Evolutionary conservation across 2,329 filamentous ascomycete genomes (phyloP).

Genomic region (Ambrosiella beaveri): DNA sequence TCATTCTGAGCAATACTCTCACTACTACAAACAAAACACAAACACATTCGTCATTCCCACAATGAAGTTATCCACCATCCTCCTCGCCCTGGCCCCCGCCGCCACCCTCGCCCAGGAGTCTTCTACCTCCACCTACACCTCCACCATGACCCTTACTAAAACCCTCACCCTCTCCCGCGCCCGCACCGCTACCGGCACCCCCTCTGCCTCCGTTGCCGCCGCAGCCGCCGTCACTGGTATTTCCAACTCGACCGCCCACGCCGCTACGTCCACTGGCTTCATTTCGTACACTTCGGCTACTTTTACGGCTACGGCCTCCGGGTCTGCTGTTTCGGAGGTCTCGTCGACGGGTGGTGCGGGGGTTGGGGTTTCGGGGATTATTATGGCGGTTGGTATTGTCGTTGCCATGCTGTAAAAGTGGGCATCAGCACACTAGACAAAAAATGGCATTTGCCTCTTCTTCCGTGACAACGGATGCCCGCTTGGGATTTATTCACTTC

Average conservation of each 20-base stretch:
- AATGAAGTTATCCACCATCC: constrained; percentile 26
- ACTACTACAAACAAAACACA: neutral
- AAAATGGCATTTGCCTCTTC: neutral
- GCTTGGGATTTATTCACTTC: constrained; percentile 1
- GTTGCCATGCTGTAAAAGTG: constrained; percentile 32
- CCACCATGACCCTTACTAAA: constrained; percentile 33
- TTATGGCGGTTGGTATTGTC: constrained; percentile 32
- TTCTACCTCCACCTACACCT: constrained; percentile 29
- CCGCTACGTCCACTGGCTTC: constrained; percentile 16
- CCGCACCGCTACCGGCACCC: constrained; percentile 22
- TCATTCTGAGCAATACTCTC: neutral
- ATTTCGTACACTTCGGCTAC: constrained; percentile 19
- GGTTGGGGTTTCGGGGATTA: constrained; percentile 26
- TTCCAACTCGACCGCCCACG: constrained; percentile 22
- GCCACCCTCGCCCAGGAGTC: constrained; percentile 28
- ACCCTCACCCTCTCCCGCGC: constrained; percentile 34
- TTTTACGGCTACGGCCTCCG: constrained; percentile 16
- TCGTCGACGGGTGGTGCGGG: constrained; percentile 23
- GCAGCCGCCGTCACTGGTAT: constrained; percentile 12
- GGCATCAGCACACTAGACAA: neutral
- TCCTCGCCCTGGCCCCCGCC: constrained; percentile 35
- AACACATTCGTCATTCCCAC: constrained; percentile 10
- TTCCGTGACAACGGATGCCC: constrained; percentile 1
- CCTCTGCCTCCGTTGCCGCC: constrained; percentile 22
- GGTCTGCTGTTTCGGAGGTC: constrained; percentile 21